Percentiles rank a stretch among this genome's conserved stretches.
These are phyloP conservation scores for Rubus parviflorus DNA, from an alignment of 306 rosid species.

Conservation along the genomic window DNA sequence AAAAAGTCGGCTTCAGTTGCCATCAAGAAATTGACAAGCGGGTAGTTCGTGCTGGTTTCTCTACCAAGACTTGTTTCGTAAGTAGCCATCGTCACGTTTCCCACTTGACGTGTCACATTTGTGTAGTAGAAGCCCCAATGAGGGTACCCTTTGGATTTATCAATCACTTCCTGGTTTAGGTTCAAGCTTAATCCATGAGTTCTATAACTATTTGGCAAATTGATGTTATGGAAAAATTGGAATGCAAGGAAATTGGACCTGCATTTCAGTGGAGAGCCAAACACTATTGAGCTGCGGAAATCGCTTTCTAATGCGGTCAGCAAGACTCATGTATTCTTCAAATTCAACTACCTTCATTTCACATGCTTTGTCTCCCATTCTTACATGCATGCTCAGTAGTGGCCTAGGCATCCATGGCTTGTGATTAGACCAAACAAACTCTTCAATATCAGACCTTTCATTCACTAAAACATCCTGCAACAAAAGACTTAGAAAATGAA, in stretches of 20 bases:
- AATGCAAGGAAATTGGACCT: constrained; percentile 38
- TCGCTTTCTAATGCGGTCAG: constrained; percentile 53
- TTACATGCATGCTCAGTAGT: constrained; percentile 78
- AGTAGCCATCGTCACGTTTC: constrained; percentile 61
- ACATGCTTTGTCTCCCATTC: constrained; percentile 91
- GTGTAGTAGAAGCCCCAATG: constrained; percentile 72
- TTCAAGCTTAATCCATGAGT: not conserved
- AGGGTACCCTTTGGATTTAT: constrained; percentile 49
- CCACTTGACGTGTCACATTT: constrained; percentile 57
- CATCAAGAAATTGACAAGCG: constrained; percentile 92
- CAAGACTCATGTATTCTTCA: constrained; percentile 74
- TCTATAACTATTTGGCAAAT: not conserved
- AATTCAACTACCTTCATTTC: constrained; percentile 87
- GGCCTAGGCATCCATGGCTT: constrained; percentile 90
- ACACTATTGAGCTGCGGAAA: constrained; percentile 67
- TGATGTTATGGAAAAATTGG: not conserved
- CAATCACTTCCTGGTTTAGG: constrained; percentile 62
- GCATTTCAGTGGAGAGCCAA: constrained; percentile 90
- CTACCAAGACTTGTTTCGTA: constrained; percentile 79
- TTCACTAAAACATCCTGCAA: constrained; percentile 35
- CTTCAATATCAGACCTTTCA: constrained; percentile 59
- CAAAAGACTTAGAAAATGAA: not conserved
- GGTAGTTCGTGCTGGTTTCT: constrained; percentile 78
- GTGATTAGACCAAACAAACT: constrained; percentile 85
- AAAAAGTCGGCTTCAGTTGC: constrained; percentile 84